Percentiles rank a stretch among this genome's conserved stretches.
Conservation (phyloP, 352 stramenopile species). For the Halophytophthora polymorphica region DNA sequence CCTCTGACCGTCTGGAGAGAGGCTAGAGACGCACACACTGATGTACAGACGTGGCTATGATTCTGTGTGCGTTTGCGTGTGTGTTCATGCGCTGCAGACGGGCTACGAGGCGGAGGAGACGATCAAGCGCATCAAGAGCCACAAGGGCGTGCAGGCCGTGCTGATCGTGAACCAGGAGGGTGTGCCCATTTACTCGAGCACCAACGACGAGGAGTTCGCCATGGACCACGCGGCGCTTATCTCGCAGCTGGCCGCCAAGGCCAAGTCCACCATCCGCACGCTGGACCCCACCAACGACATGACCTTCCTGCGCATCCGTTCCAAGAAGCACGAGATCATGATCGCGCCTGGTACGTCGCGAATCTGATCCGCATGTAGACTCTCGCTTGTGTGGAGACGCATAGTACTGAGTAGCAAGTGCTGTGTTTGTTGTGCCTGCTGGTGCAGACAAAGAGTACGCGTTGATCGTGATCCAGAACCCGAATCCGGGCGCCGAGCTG, state of each 20-base stretch:
- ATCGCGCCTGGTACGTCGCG: conserved; percentile 61
- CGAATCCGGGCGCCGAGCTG: conserved; percentile 53
- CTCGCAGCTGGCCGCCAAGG: conserved; percentile 88
- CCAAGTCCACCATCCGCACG: conserved; percentile 88
- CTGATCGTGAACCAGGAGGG: conserved; percentile 93
- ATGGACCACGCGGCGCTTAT: conserved; percentile 86
- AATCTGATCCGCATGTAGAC: not conserved
- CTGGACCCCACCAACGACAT: conserved; percentile 92
- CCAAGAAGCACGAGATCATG: conserved; percentile 94
- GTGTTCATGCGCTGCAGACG: conserved; percentile 43
- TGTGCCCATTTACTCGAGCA: conserved; percentile 91
- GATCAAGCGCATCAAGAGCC: conserved; percentile 91
- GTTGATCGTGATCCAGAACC: conserved; percentile 93
- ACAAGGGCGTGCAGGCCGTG: conserved; percentile 92
- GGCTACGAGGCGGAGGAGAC: conserved; percentile 94
- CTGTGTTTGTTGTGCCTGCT: conserved; percentile 1
- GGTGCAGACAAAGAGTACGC: conserved; percentile 89
- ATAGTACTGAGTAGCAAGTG: conserved; percentile 25
- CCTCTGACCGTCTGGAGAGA: too few species aligned
- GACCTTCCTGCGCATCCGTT: conserved; percentile 92
- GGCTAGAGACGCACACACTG: too few species aligned
- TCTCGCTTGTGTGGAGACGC: conserved; percentile 16
- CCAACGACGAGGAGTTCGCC: conserved; percentile 87
- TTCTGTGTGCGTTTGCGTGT: too few species aligned
- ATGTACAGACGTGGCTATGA: too few species aligned